These are phyloP conservation scores for Gliomastix tumulicola DNA, from an alignment of 2,329 filamentous ascomycete species.

Conservation along the genomic window DNA sequence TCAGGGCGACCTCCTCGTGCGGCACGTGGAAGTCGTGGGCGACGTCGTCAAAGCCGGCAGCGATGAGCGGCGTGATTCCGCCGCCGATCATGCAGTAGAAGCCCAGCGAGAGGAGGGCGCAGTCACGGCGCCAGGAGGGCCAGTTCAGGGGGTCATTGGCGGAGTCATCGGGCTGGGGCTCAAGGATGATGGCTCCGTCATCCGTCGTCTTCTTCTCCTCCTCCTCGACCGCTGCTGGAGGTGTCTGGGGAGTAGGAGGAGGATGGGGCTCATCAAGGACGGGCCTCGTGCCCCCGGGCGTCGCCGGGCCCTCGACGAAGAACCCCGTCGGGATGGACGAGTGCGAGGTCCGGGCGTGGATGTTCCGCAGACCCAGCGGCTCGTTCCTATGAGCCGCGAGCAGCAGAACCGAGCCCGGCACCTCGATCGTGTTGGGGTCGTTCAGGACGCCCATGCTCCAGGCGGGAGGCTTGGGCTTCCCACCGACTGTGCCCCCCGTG, in stretches of 20 bases:
- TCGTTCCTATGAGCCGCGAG: slow-evolving; percentile 49
- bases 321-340: slow-evolving; percentile 47
- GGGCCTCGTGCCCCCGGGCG: slow-evolving; percentile 12
- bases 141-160: slow-evolving; percentile 90
- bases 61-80: slow-evolving; percentile 84
- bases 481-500: too few relatives aligned
- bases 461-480: slow-evolving; percentile 20
- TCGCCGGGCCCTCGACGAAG: slow-evolving; percentile 22
- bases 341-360: slow-evolving; percentile 49
- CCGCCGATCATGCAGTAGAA: slow-evolving; percentile 92
- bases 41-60: slow-evolving; percentile 82
- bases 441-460: slow-evolving; percentile 77
- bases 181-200: slow-evolving; percentile 78
- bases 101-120: slow-evolving; percentile 73
- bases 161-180: slow-evolving; percentile 88
- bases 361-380: slow-evolving; percentile 50
- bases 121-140: slow-evolving; percentile 74
- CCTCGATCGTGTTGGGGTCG: slow-evolving; percentile 74
- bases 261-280: not conserved
- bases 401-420: slow-evolving; percentile 61
- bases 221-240: slow-evolving; percentile 8
- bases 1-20: slow-evolving; percentile 70
- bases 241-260: slow-evolving; percentile 2
- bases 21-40: slow-evolving; percentile 58
- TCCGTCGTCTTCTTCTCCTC: slow-evolving; percentile 65